phyloP scores from a whole-genome alignment of 2,329 filamentous ascomycete species.

The Clathrospora elynae region DNA sequence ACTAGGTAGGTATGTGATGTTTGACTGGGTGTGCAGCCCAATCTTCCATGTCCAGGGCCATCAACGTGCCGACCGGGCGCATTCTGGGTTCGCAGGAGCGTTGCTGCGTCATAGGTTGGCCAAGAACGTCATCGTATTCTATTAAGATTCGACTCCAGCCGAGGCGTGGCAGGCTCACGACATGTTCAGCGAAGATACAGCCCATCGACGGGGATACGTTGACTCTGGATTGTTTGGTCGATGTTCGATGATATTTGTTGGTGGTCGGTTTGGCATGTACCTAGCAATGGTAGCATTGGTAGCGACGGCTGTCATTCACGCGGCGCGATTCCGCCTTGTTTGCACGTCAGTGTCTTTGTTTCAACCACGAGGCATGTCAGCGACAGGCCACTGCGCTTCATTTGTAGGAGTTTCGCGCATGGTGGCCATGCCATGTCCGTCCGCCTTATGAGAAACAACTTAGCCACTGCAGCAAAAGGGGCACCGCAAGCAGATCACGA shows the following conservation, averaged over 20 bases:
- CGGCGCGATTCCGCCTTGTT: conserved; percentile 16
- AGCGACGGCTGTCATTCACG: conserved; percentile 12
- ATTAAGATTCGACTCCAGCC: conserved; percentile 3
- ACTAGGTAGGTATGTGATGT: conserved; percentile 10
- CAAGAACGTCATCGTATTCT: conserved; percentile 13
- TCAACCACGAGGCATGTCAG: conserved; percentile 14
- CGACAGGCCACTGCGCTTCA: conserved; percentile 12
- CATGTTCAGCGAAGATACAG: background rate
- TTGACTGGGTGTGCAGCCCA: conserved; percentile 16
- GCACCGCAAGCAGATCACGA: conserved; percentile 3
- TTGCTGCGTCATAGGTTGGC: conserved; percentile 15
- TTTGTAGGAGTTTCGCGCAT: conserved; percentile 9
- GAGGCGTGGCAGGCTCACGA: conserved; percentile 1
- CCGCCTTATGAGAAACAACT: conserved; percentile 13
- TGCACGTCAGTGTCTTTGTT: conserved; percentile 25
- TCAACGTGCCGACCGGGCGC: conserved; percentile 9
- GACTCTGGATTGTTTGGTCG: no score
- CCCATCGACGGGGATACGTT: background rate
- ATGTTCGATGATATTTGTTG: conserved; percentile 1
- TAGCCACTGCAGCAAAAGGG: conserved; percentile 9
- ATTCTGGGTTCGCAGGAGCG: background rate
- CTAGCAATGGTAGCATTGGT: background rate
- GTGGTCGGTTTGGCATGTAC: conserved; percentile 8
- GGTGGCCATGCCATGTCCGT: conserved; percentile 7
- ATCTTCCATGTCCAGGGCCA: conserved; percentile 7